Base-by-base conservation (phyloP, 2,329 filamentous ascomycete species). In the Stenocarpella maydis region DNA sequence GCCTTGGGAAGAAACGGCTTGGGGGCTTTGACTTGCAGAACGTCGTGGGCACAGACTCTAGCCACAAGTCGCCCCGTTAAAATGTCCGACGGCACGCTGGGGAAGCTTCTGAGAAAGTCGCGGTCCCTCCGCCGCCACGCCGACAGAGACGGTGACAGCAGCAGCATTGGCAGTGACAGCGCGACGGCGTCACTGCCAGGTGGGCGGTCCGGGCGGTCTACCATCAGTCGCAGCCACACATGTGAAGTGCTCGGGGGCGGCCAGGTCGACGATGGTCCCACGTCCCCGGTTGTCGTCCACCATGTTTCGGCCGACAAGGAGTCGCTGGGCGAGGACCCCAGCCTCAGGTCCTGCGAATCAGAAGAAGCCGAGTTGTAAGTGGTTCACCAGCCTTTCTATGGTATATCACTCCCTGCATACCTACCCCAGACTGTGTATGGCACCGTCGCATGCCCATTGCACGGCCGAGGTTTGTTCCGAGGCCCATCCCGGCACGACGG, bases 101-200 rank as follows among this genome's bases (percentile, higher is more conserved):
- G 80, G 69, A 88, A 87, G 78, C 81, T 89, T 37, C 77, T 90
- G 43, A 82, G 86, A 64, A 87, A 85, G 75, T 80, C 82, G 45
- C 82, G 80, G 34, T 80, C 81, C 58, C 86, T 84, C 74, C 83
- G 85, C 55, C 82, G 84, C 58, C 81, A 82, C 63, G 76, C 77
- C 55, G 82, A 83, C 72, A 78, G 78, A 74, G 83, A 78, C 71
- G 76, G 76, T 61, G 70, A 73, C 43, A 77, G 73, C 70, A 71
- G 55, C 66, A 71, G 69, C 63, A 53, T 67, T 39, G 54, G 50
- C 4, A 75, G 73, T 69, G 75, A 78, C 76, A 68, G 75, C 70
- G 67, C 75, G 72, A 65, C 73, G 69, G 43, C 74, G 68, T 67
- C 65, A 34, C 55, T 52, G 8, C 54, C 66, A 19, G 45, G 69